Conservation (phyloP, 805 yeast genomes). For the Schwanniomyces sp. region DNA sequence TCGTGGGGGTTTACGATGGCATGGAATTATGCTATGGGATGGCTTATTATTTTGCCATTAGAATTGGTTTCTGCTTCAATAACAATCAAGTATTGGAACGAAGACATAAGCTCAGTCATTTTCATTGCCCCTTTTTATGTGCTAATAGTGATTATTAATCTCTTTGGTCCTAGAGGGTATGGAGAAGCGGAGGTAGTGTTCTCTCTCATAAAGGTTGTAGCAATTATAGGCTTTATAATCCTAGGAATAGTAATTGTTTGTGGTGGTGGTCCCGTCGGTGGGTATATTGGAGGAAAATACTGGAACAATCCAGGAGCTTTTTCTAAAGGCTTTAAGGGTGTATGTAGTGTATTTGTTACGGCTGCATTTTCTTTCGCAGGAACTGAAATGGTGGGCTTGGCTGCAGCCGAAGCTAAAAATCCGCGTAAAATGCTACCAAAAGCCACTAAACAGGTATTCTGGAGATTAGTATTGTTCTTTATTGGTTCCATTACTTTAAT, state of each 20-base stretch:
- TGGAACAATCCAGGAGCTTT: slow-evolving; percentile 34
- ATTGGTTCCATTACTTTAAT: slow-evolving; percentile 31
- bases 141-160: slow-evolving; percentile 41
- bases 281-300: slow-evolving; percentile 32
- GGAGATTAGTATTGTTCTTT: slow-evolving; percentile 43
- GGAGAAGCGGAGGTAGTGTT: slow-evolving; percentile 68
- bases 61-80: slow-evolving; percentile 62
- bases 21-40: slow-evolving; percentile 51
- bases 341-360: slow-evolving; percentile 36
- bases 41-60: slow-evolving; percentile 56
- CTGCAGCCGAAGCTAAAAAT: slow-evolving; percentile 38
- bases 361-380: slow-evolving; percentile 39
- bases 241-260: slow-evolving; percentile 44
- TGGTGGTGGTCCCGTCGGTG: slow-evolving; percentile 50
- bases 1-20: slow-evolving; percentile 66
- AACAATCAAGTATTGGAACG: slow-evolving; percentile 57
- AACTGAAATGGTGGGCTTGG: slow-evolving; percentile 37
- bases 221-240: slow-evolving; percentile 59
- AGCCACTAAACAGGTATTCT: slow-evolving; percentile 45
- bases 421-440: slow-evolving; percentile 40
- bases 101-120: slow-evolving; percentile 52
- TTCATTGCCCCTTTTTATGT: slow-evolving; percentile 59
- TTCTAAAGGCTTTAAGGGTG: slow-evolving; percentile 38
- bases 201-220: slow-evolving; percentile 62
- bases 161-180: slow-evolving; percentile 56